Evolutionary conservation across 768 basidiomycete genomes (phyloP), one percentile per base, ranked within the genome.

Genomic region (Termitomyces eurrhizus): DNA sequence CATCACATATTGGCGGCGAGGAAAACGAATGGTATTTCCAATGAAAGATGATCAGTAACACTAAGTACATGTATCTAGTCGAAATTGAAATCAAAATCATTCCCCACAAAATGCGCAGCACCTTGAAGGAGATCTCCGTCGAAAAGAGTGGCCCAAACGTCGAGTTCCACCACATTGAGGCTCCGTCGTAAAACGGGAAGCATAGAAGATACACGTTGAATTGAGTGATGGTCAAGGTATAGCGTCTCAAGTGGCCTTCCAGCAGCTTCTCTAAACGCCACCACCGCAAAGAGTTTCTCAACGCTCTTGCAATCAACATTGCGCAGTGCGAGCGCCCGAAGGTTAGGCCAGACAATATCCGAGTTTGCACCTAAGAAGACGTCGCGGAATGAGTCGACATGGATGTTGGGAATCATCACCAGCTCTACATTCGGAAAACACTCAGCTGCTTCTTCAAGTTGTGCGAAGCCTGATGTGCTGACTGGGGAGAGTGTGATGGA

Each of bases 381-480:
- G 39, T 63, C 62, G 39, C 39, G 42, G 51, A 66, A 62, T 3
- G 60, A 62, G 35, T 62, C 60, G 9, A 57, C 7, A 36, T 64
- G 50, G 29, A 64, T 59, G 24, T 64, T 66, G 6, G 65, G 65
- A 4, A 66, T 64, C 52, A 58, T 61, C 39, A 66, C 60, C 37
- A 49, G 52, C 39, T 66, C 65, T 12, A 64, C 58, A 1, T 46
- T 50, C 1, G 65, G 65, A 56, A 66, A 66, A 54, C 62, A 64
- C 48, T 58, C 55, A 7, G 62, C 60, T 1, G 62, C 62, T 29
- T 57, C 52, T 14, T 49, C 41, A 12, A 66, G 52, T 14, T 63
- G 49, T 4, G 57, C 51, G 7, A 62, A 64, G 6, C 62, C 62
- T 0, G 57, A 60, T 14, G 37, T 21, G 46, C 55, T 59, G 42